phyloP scores from a whole-genome alignment of 495 filamentous ascomycete species.

The Neurospora intermedia region DNA sequence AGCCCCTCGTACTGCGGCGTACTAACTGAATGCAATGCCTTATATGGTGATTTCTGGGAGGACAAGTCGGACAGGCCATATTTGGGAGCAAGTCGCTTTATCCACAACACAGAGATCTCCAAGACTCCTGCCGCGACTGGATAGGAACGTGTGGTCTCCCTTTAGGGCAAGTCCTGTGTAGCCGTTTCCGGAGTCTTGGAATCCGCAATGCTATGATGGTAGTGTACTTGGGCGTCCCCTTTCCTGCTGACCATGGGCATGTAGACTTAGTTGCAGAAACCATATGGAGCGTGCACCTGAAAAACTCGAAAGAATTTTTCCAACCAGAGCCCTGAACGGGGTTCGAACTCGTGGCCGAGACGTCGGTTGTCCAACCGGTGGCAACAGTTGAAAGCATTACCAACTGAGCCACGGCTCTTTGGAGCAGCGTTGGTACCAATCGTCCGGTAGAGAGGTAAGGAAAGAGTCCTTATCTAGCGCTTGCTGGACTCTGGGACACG shows the following conservation, averaged over 20 bases:
- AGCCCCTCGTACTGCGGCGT: background rate
- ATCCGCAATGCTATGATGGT: background rate
- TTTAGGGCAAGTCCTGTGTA: background rate
- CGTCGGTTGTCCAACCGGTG: background rate
- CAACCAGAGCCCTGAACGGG: background rate
- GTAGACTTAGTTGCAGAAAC: background rate
- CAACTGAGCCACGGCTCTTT: background rate
- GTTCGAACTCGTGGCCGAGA: background rate
- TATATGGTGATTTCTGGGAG: background rate
- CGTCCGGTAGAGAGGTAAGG: background rate
- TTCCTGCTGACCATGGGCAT: background rate
- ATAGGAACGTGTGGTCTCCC: background rate
- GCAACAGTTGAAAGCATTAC: background rate
- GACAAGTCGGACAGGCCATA: too few relatives aligned
- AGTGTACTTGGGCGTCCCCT: background rate
- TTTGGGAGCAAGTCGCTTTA: too few relatives aligned
- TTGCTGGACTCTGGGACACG: background rate
- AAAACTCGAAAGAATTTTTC: background rate
- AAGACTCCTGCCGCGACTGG: background rate
- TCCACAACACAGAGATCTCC: background rate
- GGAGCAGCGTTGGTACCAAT: background rate
- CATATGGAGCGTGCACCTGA: background rate
- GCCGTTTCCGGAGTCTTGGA: background rate
- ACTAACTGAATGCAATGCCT: background rate
- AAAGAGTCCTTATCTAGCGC: background rate